A percentile compares a stretch with the other conserved stretches of the same genome.
phyloP scores from a whole-genome alignment of 176 grass and related monocot species.

The Tuctoria greenei region DNA sequence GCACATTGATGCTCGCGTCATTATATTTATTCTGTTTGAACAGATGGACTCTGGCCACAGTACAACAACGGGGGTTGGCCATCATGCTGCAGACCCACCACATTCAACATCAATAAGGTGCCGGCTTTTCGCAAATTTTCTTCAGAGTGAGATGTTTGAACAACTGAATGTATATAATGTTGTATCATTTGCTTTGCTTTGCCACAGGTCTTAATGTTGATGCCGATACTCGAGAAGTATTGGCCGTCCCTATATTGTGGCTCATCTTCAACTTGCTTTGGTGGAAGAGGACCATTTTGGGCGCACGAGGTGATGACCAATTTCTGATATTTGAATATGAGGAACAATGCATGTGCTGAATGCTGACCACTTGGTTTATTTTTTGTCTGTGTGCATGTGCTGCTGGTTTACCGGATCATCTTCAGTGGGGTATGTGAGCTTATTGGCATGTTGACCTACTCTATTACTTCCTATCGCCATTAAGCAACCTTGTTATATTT shows the following conservation, averaged over 20 bases:
- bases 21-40: constrained; percentile 12
- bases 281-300: constrained; percentile 78
- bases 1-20: not conserved
- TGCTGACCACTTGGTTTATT: constrained; percentile 8
- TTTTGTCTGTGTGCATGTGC: constrained; percentile 46
- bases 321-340: not conserved
- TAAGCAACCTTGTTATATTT: not conserved
- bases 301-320: constrained; percentile 57
- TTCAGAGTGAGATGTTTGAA: not conserved
- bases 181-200: constrained; percentile 15
- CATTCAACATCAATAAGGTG: constrained; percentile 78
- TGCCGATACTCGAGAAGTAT: constrained; percentile 67
- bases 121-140: not conserved
- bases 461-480: not conserved
- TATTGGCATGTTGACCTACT: not conserved
- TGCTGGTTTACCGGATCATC: constrained; percentile 29
- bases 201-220: constrained; percentile 62
- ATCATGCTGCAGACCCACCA: constrained; percentile 63
- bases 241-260: constrained; percentile 86
- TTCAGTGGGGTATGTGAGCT: constrained; percentile 75
- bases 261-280: constrained; percentile 69
- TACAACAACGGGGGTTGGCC: constrained; percentile 82
- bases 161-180: not conserved
- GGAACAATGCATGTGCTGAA: not conserved
- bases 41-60: constrained; percentile 86